phyloP scores from a whole-genome alignment of 2,329 filamentous ascomycete genomes.

The Colletotrichum lupini region DNA sequence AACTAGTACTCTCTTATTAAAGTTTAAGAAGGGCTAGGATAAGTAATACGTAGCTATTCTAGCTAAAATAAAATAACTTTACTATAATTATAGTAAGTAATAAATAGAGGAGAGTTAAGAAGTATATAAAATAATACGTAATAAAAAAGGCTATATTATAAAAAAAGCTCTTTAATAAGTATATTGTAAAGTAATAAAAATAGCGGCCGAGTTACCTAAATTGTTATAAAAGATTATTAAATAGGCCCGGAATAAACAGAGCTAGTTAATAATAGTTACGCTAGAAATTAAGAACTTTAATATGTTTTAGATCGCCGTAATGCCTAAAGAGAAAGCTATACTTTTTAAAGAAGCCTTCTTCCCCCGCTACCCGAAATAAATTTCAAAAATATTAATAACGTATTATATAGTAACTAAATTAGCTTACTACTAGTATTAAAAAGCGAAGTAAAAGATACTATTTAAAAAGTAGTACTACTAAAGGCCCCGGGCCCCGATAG shows the following conservation, averaged over 20 bases:
- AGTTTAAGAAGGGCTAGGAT: too few relatives aligned
- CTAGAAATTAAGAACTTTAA: neutral
- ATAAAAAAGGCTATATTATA: conserved; percentile 2
- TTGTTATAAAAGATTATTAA: neutral
- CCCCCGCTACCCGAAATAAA: neutral
- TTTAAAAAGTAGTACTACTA: too few relatives aligned
- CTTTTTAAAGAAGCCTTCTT: neutral
- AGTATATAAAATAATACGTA: neutral
- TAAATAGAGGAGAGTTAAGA: neutral
- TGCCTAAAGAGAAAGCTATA: neutral
- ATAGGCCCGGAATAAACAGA: neutral
- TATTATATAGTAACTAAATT: neutral
- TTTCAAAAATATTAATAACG: conserved; percentile 4
- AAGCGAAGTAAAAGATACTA: too few relatives aligned
- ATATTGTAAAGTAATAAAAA: neutral
- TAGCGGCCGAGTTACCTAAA: neutral
- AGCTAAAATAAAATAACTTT: neutral
- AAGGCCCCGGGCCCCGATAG: too few relatives aligned
- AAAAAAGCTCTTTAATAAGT: neutral
- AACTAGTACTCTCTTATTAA: too few relatives aligned
- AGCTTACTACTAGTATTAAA: neutral
- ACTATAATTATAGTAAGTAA: neutral
- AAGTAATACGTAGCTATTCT: too few relatives aligned
- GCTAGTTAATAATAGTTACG: neutral
- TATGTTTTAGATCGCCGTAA: too few relatives aligned